Conservation (phyloP, 2,329 filamentous ascomycete species). For the Talaromyces sp. region DNA sequence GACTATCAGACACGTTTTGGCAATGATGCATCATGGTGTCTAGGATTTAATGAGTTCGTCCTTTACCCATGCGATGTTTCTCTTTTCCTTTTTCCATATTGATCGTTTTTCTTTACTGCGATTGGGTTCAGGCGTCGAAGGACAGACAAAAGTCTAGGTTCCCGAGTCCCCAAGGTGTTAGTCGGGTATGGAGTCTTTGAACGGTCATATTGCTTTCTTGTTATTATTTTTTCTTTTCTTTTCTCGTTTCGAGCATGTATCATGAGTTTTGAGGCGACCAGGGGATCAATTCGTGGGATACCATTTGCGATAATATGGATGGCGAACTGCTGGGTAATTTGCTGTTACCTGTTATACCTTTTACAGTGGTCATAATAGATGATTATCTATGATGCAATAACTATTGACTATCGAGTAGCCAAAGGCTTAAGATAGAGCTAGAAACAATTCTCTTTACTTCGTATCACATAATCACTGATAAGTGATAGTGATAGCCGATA, state of each 20-base stretch:
- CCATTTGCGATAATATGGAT: constrained; percentile 13
- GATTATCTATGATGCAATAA: neutral
- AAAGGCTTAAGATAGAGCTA: too few relatives aligned
- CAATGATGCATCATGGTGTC: constrained; percentile 1
- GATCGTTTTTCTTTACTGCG: neutral
- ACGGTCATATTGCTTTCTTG: neutral
- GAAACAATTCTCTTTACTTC: too few relatives aligned
- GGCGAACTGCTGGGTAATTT: constrained; percentile 7
- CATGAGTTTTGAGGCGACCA: constrained; percentile 10
- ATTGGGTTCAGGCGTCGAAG: constrained; percentile 7
- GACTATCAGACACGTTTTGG: neutral
- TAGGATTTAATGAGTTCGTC: neutral
- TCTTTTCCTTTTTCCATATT: neutral
- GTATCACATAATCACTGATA: too few relatives aligned
- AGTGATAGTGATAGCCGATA: neutral
- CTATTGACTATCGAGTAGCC: neutral
- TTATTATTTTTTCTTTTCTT: constrained; percentile 15
- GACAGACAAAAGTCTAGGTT: constrained; percentile 8
- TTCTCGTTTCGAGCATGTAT: constrained; percentile 9
- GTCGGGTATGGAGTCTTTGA: constrained; percentile 2
- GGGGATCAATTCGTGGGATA: constrained; percentile 3
- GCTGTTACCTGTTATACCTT: neutral
- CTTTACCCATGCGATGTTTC: neutral
- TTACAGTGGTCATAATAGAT: neutral
- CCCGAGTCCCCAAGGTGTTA: neutral